Base-by-base conservation (phyloP, 192 early-diverging fungal genomes). In the Coemansia sp. region DNA sequence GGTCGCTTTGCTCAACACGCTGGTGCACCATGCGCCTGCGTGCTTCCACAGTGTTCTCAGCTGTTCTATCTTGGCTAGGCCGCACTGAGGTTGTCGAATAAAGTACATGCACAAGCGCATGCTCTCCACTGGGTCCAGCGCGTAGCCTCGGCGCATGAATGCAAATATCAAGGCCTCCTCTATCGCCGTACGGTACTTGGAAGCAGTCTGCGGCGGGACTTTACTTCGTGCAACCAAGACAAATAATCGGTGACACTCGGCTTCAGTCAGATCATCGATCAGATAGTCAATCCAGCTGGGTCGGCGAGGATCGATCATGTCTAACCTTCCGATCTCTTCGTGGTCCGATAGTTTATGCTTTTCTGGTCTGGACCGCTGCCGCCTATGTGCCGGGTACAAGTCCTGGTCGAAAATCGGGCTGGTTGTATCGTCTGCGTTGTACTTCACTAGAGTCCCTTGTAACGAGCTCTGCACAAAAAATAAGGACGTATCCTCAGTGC, bases 91-190 rank as follows among this genome's bases (percentile, higher is more conserved):
- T 2, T 30, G 68, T 3, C 79, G 79, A 38, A 76, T 40, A 67
- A 76, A 68, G 38, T 76, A 70, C 68, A 43, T 49, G 28, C 79
- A 76, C 38, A 73, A 62, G 26, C 79, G 74, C 74, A 76, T 38
- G 40, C 64, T 67, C 62, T 73, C 73, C 17, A 82, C 46, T 21
- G 71, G 55, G 39, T 73, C 68, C 62, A 82, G 33, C 7, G 72
- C 52, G 42, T 55, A 64, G 19, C 71, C 74, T 26, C 65, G 64
- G 17, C 79, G 74, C 62, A 67, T 76, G n/a, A 74, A 65, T 26
- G 74, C 79, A 63, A 82, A 62, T 7, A 57, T 74, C 71, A 82
- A 71, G 38, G 79, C 74, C 21, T 82, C 79, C 47, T 82, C 79
- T 8, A 69, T 60, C 3, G 71, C 71, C 32, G 79, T 40, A 2